These are phyloP conservation scores for Xylaria scruposa DNA, from an alignment of 495 filamentous ascomycete species.

Conservation along the genomic window DNA sequence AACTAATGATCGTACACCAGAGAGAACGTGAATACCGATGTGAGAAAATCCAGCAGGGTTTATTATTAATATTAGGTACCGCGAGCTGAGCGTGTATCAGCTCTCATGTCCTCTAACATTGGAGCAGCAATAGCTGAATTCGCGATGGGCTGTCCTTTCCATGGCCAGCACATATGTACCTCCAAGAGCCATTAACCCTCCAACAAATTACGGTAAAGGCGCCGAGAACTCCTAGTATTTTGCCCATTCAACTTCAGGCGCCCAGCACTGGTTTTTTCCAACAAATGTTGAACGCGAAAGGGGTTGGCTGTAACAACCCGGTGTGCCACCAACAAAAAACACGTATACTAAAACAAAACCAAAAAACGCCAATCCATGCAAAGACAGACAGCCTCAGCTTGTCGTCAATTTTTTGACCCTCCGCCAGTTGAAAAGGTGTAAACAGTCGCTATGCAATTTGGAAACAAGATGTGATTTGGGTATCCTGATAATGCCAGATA, in stretches of 20 bases:
- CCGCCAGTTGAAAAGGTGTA: constrained; percentile 37
- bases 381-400: constrained; percentile 40
- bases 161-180: constrained; percentile 26
- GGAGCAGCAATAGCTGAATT: constrained; percentile 37
- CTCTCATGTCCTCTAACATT: constrained; percentile 33
- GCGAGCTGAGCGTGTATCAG: constrained; percentile 35
- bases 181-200: constrained; percentile 24
- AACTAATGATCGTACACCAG: neutral
- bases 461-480: constrained; percentile 46
- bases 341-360: constrained; percentile 24
- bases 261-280: constrained; percentile 5
- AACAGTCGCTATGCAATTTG: constrained; percentile 63
- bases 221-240: constrained; percentile 35
- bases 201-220: constrained; percentile 26
- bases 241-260: neutral
- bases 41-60: constrained; percentile 29
- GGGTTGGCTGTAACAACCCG: neutral
- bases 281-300: neutral
- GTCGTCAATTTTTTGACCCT: constrained; percentile 37
- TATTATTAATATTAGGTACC: constrained; percentile 44
- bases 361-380: constrained; percentile 43
- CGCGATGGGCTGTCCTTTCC: constrained; percentile 27
- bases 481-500: constrained; percentile 42
- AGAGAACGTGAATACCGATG: neutral
- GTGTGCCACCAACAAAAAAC: constrained; percentile 22